A percentile compares a stretch with the other conserved stretches of the same genome.
phyloP scores from a whole-genome alignment of 257 asterid species.

The Hygrophila difformis region DNA sequence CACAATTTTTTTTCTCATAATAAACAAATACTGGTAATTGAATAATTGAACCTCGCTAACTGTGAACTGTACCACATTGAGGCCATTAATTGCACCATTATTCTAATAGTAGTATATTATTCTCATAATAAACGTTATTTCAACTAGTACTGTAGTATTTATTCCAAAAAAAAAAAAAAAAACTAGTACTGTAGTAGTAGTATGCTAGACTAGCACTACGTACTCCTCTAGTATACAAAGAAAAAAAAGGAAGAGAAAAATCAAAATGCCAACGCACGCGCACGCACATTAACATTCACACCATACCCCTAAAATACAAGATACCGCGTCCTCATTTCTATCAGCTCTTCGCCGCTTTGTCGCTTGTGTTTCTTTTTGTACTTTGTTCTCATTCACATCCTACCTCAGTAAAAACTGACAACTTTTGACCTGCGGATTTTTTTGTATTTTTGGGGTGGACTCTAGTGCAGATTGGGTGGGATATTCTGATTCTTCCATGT shows the following conservation, averaged over 20 bases:
- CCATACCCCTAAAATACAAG: conserved; percentile 11
- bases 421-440: conserved; percentile 26
- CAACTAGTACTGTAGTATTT: no score
- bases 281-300: conserved; percentile 14
- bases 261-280: no score
- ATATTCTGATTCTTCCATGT: conserved; percentile 20
- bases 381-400: conserved; percentile 8
- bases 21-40: background rate
- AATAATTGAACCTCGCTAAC: no score
- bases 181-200: no score
- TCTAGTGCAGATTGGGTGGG: conserved; percentile 14
- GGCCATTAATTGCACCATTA: conserved; percentile 17
- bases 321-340: conserved; percentile 29
- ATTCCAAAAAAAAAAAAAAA: no score
- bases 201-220: no score
- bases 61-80: conserved; percentile 23
- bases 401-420: conserved; percentile 17
- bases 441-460: conserved; percentile 27
- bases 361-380: background rate
- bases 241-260: no score
- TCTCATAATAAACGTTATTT: no score
- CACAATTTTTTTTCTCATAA: no score
- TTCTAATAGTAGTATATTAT: no score
- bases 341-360: conserved; percentile 22
- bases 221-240: no score